Evolutionary conservation across 2,329 filamentous ascomycete genomes (phyloP).

Genomic region (Ophiostoma perfectum): DNA sequence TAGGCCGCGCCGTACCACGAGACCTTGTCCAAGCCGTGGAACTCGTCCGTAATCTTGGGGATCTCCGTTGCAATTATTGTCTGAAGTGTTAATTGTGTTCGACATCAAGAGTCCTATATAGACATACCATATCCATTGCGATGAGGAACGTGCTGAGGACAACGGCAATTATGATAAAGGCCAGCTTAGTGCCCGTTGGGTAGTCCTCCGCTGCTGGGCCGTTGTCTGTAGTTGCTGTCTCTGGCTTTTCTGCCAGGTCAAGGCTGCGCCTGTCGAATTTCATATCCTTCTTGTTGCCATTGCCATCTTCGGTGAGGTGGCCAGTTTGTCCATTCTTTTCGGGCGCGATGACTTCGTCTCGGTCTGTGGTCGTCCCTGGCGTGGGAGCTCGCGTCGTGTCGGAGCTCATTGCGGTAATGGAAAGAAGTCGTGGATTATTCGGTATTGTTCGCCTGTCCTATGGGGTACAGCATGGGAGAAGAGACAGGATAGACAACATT

Average conservation of each 20-base stretch:
- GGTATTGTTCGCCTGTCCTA: too few species aligned
- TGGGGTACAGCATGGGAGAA: too few species aligned
- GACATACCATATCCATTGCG: background rate
- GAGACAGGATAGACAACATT: too few species aligned
- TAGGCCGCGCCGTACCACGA: slow-evolving; percentile 57
- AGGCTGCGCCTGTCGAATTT: too few species aligned
- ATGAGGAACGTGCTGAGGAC: background rate
- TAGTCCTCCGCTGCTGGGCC: background rate
- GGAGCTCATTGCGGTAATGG: too few species aligned
- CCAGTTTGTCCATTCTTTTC: too few species aligned
- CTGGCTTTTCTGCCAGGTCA: background rate
- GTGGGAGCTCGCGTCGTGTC: too few species aligned
- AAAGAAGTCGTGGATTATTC: too few species aligned
- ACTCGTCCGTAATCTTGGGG: slow-evolving; percentile 50
- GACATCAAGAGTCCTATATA: background rate
- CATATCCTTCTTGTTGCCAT: too few species aligned
- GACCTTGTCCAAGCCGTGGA: slow-evolving; percentile 48
- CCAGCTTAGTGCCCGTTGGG: background rate
- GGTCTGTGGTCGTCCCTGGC: too few species aligned
- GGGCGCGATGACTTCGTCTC: too few species aligned
- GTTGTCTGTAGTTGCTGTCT: background rate
- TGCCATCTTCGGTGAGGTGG: too few species aligned
- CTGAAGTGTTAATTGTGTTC: slow-evolving; percentile 23
- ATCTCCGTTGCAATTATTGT: slow-evolving; percentile 54
- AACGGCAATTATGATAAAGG: background rate